Evolutionary conservation across 768 basidiomycete species (phyloP).

Genomic region (Trametes maxima): DNA sequence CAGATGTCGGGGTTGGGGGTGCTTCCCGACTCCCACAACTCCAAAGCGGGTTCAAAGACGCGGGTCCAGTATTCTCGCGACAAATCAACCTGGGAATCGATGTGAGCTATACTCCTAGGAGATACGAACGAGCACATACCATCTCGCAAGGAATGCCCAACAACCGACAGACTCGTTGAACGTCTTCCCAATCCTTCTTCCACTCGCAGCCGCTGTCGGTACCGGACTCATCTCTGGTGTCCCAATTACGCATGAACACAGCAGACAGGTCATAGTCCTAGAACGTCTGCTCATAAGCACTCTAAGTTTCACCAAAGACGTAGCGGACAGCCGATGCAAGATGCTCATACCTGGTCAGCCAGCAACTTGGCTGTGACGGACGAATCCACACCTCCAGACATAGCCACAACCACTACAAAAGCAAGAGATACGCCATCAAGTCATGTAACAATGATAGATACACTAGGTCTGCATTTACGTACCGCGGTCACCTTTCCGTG

Average conservation of each 20-base stretch:
- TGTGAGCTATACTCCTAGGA: neutral
- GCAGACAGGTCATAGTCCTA: conserved; percentile 85
- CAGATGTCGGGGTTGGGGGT: conserved; percentile 94
- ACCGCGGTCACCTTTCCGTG: conserved; percentile 36
- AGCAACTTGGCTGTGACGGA: conserved; percentile 84
- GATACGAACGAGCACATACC: conserved; percentile 43
- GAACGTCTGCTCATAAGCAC: neutral
- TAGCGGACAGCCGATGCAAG: neutral
- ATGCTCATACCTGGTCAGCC: conserved; percentile 55
- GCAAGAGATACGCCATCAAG: too few species aligned
- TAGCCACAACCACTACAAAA: conserved; percentile 86
- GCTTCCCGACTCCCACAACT: conserved; percentile 71
- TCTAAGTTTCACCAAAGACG: neutral
- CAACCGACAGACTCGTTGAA: conserved; percentile 73
- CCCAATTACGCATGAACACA: conserved; percentile 97
- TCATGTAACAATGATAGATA: too few species aligned
- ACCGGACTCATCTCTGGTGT: conserved; percentile 78
- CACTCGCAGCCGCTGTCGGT: conserved; percentile 89
- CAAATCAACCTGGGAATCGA: conserved; percentile 68
- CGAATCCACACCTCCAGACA: conserved; percentile 97
- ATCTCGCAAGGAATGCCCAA: conserved; percentile 74
- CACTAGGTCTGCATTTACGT: too few species aligned
- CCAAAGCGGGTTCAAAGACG: conserved; percentile 87
- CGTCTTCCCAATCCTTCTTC: conserved; percentile 95
- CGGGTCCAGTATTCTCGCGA: conserved; percentile 87